Percentiles rank a stretch among this genome's conserved stretches.
These are phyloP conservation scores for Cryphonectria radicalis DNA, from an alignment of 2,329 filamentous ascomycete genomes.

Conservation along the genomic window DNA sequence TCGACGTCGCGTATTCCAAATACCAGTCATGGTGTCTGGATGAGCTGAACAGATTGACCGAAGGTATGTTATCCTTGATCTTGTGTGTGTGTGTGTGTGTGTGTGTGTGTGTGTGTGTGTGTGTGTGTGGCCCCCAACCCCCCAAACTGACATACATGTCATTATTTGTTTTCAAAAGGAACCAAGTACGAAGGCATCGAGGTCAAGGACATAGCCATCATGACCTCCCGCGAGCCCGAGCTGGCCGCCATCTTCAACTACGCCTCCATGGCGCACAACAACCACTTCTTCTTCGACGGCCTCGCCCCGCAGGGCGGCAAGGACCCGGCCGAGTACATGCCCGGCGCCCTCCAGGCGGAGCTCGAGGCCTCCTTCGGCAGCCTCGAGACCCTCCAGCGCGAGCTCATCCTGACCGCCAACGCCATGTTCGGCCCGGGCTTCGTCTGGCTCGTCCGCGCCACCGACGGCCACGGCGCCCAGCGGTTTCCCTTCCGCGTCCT, in stretches of 20 bases:
- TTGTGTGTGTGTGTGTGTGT: no score
- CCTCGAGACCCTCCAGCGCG: constrained; percentile 77
- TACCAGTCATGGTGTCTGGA: constrained; percentile 78
- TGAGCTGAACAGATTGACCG: constrained; percentile 74
- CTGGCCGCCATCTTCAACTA: constrained; percentile 89
- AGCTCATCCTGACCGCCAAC: constrained; percentile 79
- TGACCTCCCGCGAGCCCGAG: constrained; percentile 77
- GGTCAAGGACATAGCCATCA: constrained; percentile 70
- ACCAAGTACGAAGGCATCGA: constrained; percentile 65
- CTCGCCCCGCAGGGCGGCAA: constrained; percentile 41
- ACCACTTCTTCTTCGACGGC: constrained; percentile 76
- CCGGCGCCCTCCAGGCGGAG: constrained; percentile 54
- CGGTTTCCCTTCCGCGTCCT: constrained; percentile 67
- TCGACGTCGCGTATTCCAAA: constrained; percentile 77
- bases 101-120: no score
- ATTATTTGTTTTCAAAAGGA: constrained; percentile 48
- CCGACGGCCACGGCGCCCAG: constrained; percentile 39
- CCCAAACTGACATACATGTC: not conserved
- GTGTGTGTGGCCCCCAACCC: no score
- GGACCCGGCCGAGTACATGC: constrained; percentile 50
- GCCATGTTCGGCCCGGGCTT: constrained; percentile 97
- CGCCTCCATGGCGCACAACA: constrained; percentile 96
- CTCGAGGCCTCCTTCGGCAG: constrained; percentile 78
- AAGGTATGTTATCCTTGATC: constrained; percentile 57
- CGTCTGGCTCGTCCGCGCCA: constrained; percentile 80